Conservation (phyloP, 768 basidiomycete species). For the Steccherinum ochraceum region DNA sequence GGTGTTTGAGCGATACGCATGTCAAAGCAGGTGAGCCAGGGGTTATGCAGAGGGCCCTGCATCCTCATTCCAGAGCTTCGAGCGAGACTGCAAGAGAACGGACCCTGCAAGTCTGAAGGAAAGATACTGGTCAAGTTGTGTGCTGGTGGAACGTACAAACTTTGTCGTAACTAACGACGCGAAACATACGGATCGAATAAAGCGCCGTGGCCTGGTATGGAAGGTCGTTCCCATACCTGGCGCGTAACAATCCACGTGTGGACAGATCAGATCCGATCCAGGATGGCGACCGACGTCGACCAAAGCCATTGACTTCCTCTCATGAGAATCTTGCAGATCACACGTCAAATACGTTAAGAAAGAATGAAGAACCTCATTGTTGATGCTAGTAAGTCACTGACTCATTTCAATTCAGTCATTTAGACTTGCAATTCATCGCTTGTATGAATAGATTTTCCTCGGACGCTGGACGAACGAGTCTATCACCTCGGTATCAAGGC, state of each 20-base stretch:
- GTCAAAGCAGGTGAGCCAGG: background rate
- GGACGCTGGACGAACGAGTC: constrained; percentile 64
- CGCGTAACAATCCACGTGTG: background rate
- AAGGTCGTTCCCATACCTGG: background rate
- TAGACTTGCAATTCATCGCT: background rate
- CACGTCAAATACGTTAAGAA: background rate
- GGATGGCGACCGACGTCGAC: background rate
- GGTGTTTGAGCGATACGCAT: background rate
- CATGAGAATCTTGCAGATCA: background rate
- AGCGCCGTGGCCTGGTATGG: background rate
- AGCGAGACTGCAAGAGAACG: too few relatives aligned
- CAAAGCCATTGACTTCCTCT: background rate
- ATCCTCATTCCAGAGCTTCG: too few relatives aligned
- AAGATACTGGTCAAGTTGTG: too few relatives aligned
- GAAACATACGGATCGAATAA: too few relatives aligned
- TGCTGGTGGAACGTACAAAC: too few relatives aligned
- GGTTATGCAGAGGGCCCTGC: too few relatives aligned
- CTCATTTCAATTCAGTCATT: background rate
- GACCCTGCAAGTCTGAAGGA: too few relatives aligned
- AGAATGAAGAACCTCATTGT: constrained; percentile 55
- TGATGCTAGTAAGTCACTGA: constrained; percentile 55
- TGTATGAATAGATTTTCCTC: constrained; percentile 58
- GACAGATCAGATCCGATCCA: background rate
- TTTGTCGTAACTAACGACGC: too few relatives aligned
- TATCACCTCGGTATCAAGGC: constrained; percentile 73